Percentiles rank a stretch among this genome's conserved stretches.
Evolutionary conservation across 2,329 filamentous ascomycete genomes (phyloP).

Genomic region (Trichophaea hybrida): DNA sequence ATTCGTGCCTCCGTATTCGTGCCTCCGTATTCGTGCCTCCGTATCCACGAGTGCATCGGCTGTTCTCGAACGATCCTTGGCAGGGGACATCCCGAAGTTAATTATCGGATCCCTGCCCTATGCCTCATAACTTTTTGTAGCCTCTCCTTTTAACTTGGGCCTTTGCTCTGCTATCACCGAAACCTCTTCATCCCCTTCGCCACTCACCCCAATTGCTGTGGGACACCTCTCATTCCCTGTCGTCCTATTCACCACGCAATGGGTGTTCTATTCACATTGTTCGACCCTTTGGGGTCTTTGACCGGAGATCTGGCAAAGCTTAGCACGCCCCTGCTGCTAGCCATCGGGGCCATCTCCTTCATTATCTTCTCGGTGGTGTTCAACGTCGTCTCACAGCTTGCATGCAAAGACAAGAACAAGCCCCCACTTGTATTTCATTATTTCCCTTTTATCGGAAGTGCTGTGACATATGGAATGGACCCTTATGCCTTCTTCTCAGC

Average conservation of each 20-base stretch:
- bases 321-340: constrained; percentile 37
- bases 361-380: constrained; percentile 48
- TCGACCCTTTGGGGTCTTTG: constrained; percentile 38
- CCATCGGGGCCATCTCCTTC: constrained; percentile 34
- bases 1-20: too few relatives aligned
- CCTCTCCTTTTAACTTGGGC: neutral
- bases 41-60: neutral
- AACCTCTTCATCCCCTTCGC: neutral
- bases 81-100: neutral
- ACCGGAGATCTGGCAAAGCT: constrained; percentile 36
- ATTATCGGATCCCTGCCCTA: constrained; percentile 4
- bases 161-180: neutral
- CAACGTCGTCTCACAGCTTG: constrained; percentile 66
- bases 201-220: neutral
- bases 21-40: too few relatives aligned
- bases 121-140: constrained; percentile 2
- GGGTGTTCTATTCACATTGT: constrained; percentile 42
- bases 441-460: constrained; percentile 76
- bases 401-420: constrained; percentile 70
- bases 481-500: constrained; percentile 71
- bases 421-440: constrained; percentile 69
- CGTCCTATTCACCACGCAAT: constrained; percentile 31
- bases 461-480: constrained; percentile 87
- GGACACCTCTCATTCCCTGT: neutral
- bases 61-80: neutral